Conservation (phyloP, 345 rosid genomes). For the Citrus australasica region DNA sequence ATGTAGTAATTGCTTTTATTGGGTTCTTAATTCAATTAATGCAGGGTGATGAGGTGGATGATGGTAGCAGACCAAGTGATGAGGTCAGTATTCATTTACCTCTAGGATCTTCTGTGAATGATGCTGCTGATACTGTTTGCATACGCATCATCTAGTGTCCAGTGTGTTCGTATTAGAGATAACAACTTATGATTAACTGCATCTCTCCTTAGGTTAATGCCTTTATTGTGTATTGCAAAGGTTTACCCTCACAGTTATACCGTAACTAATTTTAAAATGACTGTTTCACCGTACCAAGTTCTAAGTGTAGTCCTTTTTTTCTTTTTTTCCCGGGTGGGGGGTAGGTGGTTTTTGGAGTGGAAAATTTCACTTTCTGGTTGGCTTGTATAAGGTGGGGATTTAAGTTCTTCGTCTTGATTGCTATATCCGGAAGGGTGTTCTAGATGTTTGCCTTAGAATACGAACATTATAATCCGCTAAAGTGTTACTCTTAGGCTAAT, state of each 20-base stretch:
- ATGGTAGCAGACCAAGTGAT: slow-evolving; percentile 25
- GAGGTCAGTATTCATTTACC: slow-evolving; percentile 50
- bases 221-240: too few relatives aligned
- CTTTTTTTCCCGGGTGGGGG: too few relatives aligned
- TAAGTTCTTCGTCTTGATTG: background rate
- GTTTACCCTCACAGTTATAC: too few relatives aligned
- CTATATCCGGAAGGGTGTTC: background rate
- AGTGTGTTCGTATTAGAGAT: too few relatives aligned
- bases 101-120: background rate
- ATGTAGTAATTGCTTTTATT: background rate
- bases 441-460: background rate
- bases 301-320: too few relatives aligned
- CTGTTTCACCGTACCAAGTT: too few relatives aligned
- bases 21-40: background rate
- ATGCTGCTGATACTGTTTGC: background rate
- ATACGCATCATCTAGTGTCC: background rate
- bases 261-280: too few relatives aligned
- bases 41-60: slow-evolving; percentile 45
- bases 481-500: background rate
- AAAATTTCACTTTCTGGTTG: background rate
- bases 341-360: too few relatives aligned
- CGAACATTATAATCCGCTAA: background rate
- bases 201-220: too few relatives aligned
- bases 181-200: too few relatives aligned
- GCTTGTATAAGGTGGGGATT: background rate